These are phyloP conservation scores for Zygoascus flipseniorum DNA, from an alignment of 805 yeast species.

Conservation along the genomic window DNA sequence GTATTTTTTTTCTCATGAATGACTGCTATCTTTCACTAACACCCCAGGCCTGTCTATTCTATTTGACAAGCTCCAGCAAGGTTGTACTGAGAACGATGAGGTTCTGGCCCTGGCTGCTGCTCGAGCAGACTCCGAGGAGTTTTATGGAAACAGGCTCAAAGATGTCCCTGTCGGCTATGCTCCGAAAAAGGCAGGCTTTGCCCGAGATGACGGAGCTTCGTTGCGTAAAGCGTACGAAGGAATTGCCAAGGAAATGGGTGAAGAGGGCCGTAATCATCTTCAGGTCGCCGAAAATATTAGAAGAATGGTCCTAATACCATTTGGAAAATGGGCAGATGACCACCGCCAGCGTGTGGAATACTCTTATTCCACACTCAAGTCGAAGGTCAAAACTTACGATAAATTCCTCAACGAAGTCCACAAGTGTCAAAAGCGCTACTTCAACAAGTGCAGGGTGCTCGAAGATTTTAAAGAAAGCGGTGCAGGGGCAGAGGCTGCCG, in stretches of 20 bases:
- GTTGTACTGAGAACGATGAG: conserved; percentile 63
- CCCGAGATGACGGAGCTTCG: conserved; percentile 55
- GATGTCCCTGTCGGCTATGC: conserved; percentile 32
- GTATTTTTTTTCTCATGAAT: conserved; percentile 11
- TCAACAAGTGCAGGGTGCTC: conserved; percentile 64
- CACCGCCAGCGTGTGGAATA: conserved; percentile 59
- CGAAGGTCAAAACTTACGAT: conserved; percentile 46
- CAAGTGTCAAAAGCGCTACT: conserved; percentile 55
- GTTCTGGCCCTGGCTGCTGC: conserved; percentile 55
- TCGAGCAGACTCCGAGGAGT: conserved; percentile 63
- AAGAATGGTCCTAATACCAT: conserved; percentile 57
- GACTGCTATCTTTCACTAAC: background rate
- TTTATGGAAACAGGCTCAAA: conserved; percentile 51
- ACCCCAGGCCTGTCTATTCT: conserved; percentile 28
- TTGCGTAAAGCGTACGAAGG: conserved; percentile 56
- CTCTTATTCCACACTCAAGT: conserved; percentile 45
- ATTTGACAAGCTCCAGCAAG: conserved; percentile 35
- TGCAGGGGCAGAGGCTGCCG: conserved; percentile 26
- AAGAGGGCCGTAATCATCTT: conserved; percentile 51
- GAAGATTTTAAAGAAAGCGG: conserved; percentile 54
- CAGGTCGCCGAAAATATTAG: conserved; percentile 56
- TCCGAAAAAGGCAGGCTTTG: conserved; percentile 36
- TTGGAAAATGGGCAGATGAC: conserved; percentile 63
- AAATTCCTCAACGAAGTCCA: conserved; percentile 42
- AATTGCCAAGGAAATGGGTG: conserved; percentile 43